These are phyloP conservation scores for Nigrospora oryzae DNA, from an alignment of 2,329 filamentous ascomycete species.

Conservation along the genomic window DNA sequence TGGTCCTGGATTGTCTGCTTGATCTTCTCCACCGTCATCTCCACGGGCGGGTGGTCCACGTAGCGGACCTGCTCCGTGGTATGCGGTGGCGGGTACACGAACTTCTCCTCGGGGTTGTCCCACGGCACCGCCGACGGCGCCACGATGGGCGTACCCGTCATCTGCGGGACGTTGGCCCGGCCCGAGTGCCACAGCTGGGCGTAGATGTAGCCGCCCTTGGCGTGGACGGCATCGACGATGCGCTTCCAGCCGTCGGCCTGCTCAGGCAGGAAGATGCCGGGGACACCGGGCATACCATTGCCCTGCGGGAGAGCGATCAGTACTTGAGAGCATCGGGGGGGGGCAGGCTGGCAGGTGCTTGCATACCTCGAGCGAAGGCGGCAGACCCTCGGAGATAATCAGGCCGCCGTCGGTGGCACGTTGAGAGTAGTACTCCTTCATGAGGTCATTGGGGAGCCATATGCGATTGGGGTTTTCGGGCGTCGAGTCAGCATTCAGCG, in stretches of 20 bases:
- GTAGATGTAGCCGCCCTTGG: conserved; percentile 48
- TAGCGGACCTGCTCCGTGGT: conserved; percentile 8
- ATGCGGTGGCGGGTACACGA: conserved; percentile 9
- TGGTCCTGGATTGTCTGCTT: conserved; percentile 15
- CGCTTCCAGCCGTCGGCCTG: conserved; percentile 49
- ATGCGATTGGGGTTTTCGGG: conserved; percentile 38
- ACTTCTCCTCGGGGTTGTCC: conserved; percentile 11
- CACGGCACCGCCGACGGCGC: conserved; percentile 6
- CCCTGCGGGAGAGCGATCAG: background rate
- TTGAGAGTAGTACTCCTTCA: conserved; percentile 32
- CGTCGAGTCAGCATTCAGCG: conserved; percentile 29
- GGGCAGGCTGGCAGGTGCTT: conserved; percentile 4
- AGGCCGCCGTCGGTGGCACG: conserved; percentile 30
- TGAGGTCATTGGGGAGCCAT: conserved; percentile 35
- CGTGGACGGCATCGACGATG: conserved; percentile 50
- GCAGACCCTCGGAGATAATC: conserved; percentile 35
- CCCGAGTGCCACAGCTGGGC: conserved; percentile 54
- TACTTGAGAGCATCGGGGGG: background rate
- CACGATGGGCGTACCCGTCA: conserved; percentile 6
- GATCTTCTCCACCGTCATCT: conserved; percentile 24
- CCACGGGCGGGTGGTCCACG: conserved; percentile 25
- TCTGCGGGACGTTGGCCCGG: conserved; percentile 22
- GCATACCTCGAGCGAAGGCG: conserved; percentile 31
- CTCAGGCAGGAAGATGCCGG: conserved; percentile 43
- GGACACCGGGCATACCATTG: conserved; percentile 30